Percentiles rank a stretch among this genome's conserved stretches.
Evolutionary conservation across 164 flowering plant species (phyloP).

Genomic region (Liquidambar formosana): DNA sequence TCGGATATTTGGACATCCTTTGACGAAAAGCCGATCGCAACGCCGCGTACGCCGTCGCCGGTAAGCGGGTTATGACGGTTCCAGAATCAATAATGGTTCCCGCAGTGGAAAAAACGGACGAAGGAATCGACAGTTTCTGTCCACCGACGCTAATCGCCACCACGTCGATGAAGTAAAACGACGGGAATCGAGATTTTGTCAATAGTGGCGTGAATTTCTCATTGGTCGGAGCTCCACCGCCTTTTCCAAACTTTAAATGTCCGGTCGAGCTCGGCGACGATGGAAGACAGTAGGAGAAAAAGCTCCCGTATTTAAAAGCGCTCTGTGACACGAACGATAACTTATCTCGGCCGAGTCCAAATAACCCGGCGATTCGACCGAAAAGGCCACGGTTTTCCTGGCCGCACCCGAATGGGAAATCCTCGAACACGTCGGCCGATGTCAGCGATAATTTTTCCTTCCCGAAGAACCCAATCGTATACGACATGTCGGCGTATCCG

Average conservation of each 20-base stretch:
- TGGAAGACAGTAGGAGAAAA: conserved; percentile 37
- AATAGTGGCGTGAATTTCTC: conserved; percentile 23
- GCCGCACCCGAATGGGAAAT: conserved; percentile 53
- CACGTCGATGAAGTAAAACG: conserved; percentile 39
- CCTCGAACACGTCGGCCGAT: conserved; percentile 21
- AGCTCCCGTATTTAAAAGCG: conserved; percentile 20
- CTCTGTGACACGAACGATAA: conserved; percentile 43
- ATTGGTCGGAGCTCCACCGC: not conserved
- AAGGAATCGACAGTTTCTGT: conserved; percentile 17
- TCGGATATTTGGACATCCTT: conserved; percentile 39
- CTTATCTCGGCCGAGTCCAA: conserved; percentile 41
- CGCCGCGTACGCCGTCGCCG: conserved; percentile 36
- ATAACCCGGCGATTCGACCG: conserved; percentile 38
- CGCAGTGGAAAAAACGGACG: conserved; percentile 24
- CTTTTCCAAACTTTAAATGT: conserved; percentile 23
- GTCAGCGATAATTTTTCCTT: conserved; percentile 38
- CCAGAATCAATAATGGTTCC: conserved; percentile 60
- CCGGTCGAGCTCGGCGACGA: conserved; percentile 22
- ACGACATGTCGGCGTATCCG: conserved; percentile 52
- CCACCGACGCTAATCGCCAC: conserved; percentile 34
- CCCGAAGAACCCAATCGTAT: conserved; percentile 36
- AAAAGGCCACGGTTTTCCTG: conserved; percentile 42
- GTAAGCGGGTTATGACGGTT: conserved; percentile 51
- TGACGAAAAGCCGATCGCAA: conserved; percentile 32
- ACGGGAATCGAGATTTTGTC: conserved; percentile 7